Evolutionary conservation across 2,329 filamentous ascomycete genomes (phyloP), one percentile per base, ranked within the genome.

Genomic region (Cladophialophora yegresii): DNA sequence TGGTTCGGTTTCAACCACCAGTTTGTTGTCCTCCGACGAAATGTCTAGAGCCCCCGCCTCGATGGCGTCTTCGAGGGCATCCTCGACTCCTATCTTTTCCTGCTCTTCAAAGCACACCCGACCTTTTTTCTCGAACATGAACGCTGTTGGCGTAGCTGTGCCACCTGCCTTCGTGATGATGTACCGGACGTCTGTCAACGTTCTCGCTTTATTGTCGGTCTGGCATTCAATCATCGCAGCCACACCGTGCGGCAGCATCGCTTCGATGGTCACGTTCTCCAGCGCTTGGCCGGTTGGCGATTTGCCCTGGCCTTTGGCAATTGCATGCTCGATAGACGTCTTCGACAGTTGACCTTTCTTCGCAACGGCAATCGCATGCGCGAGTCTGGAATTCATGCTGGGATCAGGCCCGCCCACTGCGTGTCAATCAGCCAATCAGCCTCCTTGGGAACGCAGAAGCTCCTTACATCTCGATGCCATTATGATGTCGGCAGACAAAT

Each of bases 301-400:
- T 68, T 89, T 85, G 49, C 95, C 93, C 75, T 97, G 93, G 1
- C 95, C 95, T 54, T 92, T 88, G 13, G 92, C 90, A 69, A 99
- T 88, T 60, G 95, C 92, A 13, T 83, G 83, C 76, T 98, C 93
- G 71, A 98, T 96, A 1, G 86, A 83, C 22, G 86, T 81, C 78
- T 97, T 97, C 1, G 93, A 91, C 54, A 96, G 88, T 69, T 89
- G 90, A 65, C 87, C 88, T 80, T 92, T 93, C 79, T 95, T 97
- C 50, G 93, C 93, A 58, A 84, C 85, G 20, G 84, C 78, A 62
- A 98, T 86, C 13, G 89, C 84, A 30, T 87, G 81, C 23, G 89
- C 89, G 54, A 99, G 84, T 68, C 89, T 87, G 1, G 91, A 84
- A 74, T 98, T 98, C 72, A 84, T 79, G 68, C 84, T 85, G 12